Evolutionary conservation across 2,329 filamentous ascomycete species (phyloP), one percentile per base, ranked within the genome.

Genomic region (Graphilbum sp.): DNA sequence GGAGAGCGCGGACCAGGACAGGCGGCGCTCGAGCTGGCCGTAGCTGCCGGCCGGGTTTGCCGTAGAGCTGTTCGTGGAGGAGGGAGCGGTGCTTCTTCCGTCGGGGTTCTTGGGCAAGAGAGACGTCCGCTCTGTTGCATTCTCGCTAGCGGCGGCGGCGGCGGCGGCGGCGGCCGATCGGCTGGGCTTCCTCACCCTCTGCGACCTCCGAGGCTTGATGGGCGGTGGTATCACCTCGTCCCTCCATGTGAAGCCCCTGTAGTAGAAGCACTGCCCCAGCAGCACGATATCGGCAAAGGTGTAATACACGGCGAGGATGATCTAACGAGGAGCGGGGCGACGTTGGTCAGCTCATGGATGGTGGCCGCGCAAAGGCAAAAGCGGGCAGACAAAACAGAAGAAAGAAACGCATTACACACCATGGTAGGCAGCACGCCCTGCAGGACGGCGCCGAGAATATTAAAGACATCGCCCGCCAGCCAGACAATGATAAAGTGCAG

Each of bases 231-330:
- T 51, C 13, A 68, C 58, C 40, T 72, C 61, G 45, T 78, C 73
- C 37, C 58, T 63, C 64, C 68, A 71, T 2, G 72, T 76, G 47
- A 94, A 90, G 4, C 87, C 87, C 37, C 83, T 76, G 58, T 98
- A 98, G 63, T 93, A 96, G 63, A 96, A 93, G 58, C 84, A 93
- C 59, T 98, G 90, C 1, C 66, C 69, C 0, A 96, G 64, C 2
- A 98, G 67, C 2, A 96, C 85, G 29, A 50, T 43, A 36, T 47
- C 46, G 43, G 42, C 42, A 37, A 50, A 47, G 17, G 48, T 49
- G 32, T 50, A 50, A 42, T 50, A 50, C 35, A 50, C 41, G 34
- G 48, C 48, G 17, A 50, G 46, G 32, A 49, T 50, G 42, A 50
- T 46, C 45, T 47, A n/a, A n/a, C n/a, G n/a, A n/a, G n/a, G n/a